Conservation (phyloP, 768 basidiomycete species). For the Leccinum disarticulatum region DNA sequence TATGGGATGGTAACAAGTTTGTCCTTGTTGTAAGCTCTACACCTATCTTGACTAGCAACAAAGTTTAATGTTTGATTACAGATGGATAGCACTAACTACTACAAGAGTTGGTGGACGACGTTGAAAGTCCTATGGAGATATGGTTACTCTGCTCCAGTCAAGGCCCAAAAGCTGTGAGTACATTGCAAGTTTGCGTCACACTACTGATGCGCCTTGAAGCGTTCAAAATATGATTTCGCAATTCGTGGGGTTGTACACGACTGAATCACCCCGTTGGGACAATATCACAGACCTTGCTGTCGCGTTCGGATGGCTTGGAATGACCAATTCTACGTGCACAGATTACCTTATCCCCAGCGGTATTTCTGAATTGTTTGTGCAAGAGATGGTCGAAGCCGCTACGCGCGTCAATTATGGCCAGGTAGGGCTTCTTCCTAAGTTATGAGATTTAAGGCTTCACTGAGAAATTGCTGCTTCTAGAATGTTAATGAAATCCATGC, state of each 20-base stretch:
- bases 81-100: constrained; percentile 42
- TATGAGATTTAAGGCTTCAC: neutral
- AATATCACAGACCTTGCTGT: constrained; percentile 58
- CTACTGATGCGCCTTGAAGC: constrained; percentile 33
- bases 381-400: constrained; percentile 76
- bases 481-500: constrained; percentile 74
- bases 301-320: constrained; percentile 47
- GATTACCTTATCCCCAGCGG: constrained; percentile 58
- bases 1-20: constrained; percentile 84
- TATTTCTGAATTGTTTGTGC: constrained; percentile 56
- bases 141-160: constrained; percentile 59
- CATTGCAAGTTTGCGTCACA: neutral
- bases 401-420: constrained; percentile 86
- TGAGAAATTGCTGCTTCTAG: constrained; percentile 32
- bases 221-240: constrained; percentile 53
- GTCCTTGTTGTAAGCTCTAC: constrained; percentile 54
- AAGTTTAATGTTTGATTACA: constrained; percentile 18
- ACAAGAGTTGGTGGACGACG: constrained; percentile 64
- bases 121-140: constrained; percentile 78
- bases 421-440: constrained; percentile 34
- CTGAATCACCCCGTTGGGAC: constrained; percentile 58
- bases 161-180: constrained; percentile 55
- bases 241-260: constrained; percentile 56
- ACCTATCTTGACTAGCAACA: neutral
- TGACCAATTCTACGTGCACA: constrained; percentile 50